Percentiles rank a stretch among this genome's conserved stretches.
These are phyloP conservation scores for Salvia rosmarinus DNA, from an alignment of 257 asterid species.

Conservation along the genomic window DNA sequence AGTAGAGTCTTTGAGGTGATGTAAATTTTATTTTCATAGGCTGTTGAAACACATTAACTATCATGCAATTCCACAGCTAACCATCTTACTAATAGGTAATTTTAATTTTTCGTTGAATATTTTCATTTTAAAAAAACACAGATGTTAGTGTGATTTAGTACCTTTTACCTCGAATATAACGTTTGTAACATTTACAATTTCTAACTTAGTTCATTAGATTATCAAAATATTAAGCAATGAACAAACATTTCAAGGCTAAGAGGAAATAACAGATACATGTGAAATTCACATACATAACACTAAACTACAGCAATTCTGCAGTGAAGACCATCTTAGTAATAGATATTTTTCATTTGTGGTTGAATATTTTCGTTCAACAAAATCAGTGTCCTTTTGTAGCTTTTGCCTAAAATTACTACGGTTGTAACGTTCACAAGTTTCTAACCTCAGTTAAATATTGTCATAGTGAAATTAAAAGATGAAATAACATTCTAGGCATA, in stretches of 20 bases:
- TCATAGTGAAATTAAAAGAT: background rate
- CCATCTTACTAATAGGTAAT: background rate
- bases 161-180: background rate
- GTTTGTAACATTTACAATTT: background rate
- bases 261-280: background rate
- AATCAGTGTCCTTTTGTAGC: background rate
- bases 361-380: background rate
- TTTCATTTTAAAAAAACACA: background rate
- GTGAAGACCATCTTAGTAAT: background rate
- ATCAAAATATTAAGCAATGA: background rate
- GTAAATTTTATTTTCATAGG: background rate
- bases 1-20: background rate
- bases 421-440: background rate
- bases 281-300: background rate
- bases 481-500: background rate
- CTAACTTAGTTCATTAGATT: background rate
- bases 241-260: background rate
- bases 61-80: slow-evolving; percentile 1
- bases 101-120: background rate
- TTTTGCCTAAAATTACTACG: background rate
- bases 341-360: background rate
- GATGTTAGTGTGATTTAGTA: background rate
- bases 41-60: background rate
- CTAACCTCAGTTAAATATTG: background rate
- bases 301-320: background rate